These are phyloP conservation scores for Lachancea fermentati DNA, from an alignment of 805 yeast species.

Conservation along the genomic window DNA sequence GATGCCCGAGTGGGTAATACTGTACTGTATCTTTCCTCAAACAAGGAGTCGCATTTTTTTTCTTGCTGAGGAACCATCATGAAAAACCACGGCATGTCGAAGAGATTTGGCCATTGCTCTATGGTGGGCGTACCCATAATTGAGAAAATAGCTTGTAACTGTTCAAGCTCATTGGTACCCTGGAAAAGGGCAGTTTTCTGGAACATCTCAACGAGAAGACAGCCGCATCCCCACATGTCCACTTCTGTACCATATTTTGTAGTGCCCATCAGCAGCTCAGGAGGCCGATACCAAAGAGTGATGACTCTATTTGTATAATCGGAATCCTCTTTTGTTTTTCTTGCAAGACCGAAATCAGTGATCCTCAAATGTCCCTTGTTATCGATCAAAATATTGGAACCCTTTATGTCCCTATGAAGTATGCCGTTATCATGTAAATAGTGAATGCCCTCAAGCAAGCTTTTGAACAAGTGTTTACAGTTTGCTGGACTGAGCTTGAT, in stretches of 20 bases:
- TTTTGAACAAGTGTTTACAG: slow-evolving; percentile 60
- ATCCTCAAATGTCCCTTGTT: slow-evolving; percentile 58
- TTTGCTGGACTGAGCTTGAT: slow-evolving; percentile 57
- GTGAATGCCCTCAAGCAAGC: slow-evolving; percentile 59
- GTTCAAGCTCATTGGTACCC: slow-evolving; percentile 85
- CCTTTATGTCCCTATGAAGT: slow-evolving; percentile 77
- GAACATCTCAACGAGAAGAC: slow-evolving; percentile 78
- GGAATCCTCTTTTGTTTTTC: slow-evolving; percentile 58
- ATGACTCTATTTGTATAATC: slow-evolving; percentile 90
- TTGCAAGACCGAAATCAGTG: slow-evolving; percentile 79
- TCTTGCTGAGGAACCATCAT: slow-evolving; percentile 57
- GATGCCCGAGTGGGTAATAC: slow-evolving; percentile 45
- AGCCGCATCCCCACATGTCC: slow-evolving; percentile 97
- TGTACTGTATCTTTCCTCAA: slow-evolving; percentile 38
- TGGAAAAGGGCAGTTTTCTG: slow-evolving; percentile 72
- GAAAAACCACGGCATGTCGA: slow-evolving; percentile 87
- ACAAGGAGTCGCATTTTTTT: slow-evolving; percentile 27
- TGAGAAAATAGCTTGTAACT: slow-evolving; percentile 67
- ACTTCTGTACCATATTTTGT: slow-evolving; percentile 87
- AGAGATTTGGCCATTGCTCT: slow-evolving; percentile 73
- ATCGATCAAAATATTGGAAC: slow-evolving; percentile 68
- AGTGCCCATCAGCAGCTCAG: slow-evolving; percentile 84
- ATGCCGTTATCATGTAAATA: slow-evolving; percentile 65
- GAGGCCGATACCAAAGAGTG: slow-evolving; percentile 96
- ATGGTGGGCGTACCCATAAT: slow-evolving; percentile 82